These are phyloP conservation scores for Gloeophyllum trabeum DNA, from an alignment of 768 basidiomycete genomes.

Conservation along the genomic window DNA sequence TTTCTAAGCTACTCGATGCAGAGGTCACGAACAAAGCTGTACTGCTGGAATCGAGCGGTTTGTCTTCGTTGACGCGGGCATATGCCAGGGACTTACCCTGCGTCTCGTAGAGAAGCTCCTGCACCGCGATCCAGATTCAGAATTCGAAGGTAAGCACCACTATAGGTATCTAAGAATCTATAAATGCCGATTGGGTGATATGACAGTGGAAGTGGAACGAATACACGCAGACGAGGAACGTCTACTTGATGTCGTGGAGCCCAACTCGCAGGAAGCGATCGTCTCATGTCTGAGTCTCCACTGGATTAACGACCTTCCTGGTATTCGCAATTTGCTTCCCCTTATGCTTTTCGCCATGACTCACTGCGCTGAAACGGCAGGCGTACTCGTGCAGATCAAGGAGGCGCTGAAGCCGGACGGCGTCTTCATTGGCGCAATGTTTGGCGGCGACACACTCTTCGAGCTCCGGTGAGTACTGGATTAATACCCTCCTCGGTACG, in stretches of 20 bases:
- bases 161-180: neutral
- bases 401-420: slow-evolving; percentile 84
- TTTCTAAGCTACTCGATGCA: slow-evolving; percentile 69
- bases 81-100: neutral
- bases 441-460: slow-evolving; percentile 94
- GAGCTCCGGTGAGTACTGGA: slow-evolving; percentile 56
- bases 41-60: slow-evolving; percentile 86
- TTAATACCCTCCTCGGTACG: neutral
- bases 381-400: slow-evolving; percentile 76
- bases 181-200: slow-evolving; percentile 2
- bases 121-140: slow-evolving; percentile 62
- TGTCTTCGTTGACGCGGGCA: slow-evolving; percentile 11
- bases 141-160: slow-evolving; percentile 59
- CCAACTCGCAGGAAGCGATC: slow-evolving; percentile 80
- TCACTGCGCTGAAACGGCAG: too few relatives aligned
- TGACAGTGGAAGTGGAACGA: slow-evolving; percentile 65
- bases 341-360: too few relatives aligned
- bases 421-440: slow-evolving; percentile 87
- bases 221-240: slow-evolving; percentile 79
- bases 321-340: too few relatives aligned
- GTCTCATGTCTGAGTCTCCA: slow-evolving; percentile 88
- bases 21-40: slow-evolving; percentile 59
- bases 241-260: slow-evolving; percentile 51
- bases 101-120: slow-evolving; percentile 38
- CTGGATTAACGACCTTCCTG: slow-evolving; percentile 97